Percentiles rank a stretch among this genome's conserved stretches.
phyloP scores from a whole-genome alignment of 139 green algal species.

The Raphidocelis subcapitata region DNA sequence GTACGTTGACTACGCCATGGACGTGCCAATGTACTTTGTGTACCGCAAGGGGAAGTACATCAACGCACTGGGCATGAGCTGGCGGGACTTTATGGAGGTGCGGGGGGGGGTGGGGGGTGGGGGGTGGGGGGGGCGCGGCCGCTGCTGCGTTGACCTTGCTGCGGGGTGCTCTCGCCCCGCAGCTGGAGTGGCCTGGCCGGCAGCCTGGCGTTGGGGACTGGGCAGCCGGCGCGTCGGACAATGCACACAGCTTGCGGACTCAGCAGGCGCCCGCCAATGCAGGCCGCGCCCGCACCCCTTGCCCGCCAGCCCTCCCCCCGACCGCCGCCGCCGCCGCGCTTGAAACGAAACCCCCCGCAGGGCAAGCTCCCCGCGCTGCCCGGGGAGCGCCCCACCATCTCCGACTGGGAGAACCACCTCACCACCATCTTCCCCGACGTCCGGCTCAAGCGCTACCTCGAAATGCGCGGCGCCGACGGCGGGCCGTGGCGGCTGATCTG shows the following conservation, averaged over 20 bases:
- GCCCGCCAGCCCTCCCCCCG: too few species aligned
- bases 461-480: slow-evolving; percentile 97
- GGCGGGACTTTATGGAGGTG: slow-evolving; percentile 89
- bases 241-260: too few species aligned
- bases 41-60: slow-evolving; percentile 93
- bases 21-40: slow-evolving; percentile 99
- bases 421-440: slow-evolving; percentile 98
- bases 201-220: too few species aligned
- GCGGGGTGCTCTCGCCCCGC: too few species aligned
- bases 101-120: not conserved
- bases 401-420: slow-evolving; percentile 96
- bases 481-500: slow-evolving; percentile 91
- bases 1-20: slow-evolving; percentile 95
- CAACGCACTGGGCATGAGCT: slow-evolving; percentile 79
- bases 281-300: too few species aligned
- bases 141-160: too few species aligned
- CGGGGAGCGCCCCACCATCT: slow-evolving; percentile 81
- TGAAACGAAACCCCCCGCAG: too few species aligned
- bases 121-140: too few species aligned
- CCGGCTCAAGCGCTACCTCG: slow-evolving; percentile 92
- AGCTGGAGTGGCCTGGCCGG: too few species aligned
- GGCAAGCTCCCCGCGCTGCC: slow-evolving; percentile 80
- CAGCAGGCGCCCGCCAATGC: too few species aligned
- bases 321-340: too few species aligned
- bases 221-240: too few species aligned